A percentile compares a stretch with the other conserved stretches of the same genome.
Conservation (phyloP, 2,329 filamentous ascomycete species). For the Aspergillus sp. region DNA sequence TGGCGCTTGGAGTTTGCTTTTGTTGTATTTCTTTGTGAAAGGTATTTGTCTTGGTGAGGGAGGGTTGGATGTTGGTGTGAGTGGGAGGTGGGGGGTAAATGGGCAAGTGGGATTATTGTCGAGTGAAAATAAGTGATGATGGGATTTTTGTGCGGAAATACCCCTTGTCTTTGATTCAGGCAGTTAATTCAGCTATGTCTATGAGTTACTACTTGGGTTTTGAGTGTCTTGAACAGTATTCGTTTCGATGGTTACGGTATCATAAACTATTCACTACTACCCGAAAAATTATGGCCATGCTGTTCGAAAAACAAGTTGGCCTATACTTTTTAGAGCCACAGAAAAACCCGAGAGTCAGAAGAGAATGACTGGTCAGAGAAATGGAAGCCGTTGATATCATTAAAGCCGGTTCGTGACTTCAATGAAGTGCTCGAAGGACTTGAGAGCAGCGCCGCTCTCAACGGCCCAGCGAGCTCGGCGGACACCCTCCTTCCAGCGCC, state of each 20-base stretch:
- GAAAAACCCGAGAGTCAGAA: slow-evolving; percentile 1
- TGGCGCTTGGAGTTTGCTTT: slow-evolving; percentile 33
- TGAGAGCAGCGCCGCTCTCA: slow-evolving; percentile 81
- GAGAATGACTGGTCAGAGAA: slow-evolving; percentile 2
- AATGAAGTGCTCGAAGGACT: slow-evolving; percentile 80
- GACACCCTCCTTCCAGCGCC: slow-evolving; percentile 93
- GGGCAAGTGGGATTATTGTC: not conserved
- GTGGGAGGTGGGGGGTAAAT: not conserved
- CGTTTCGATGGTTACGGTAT: not conserved
- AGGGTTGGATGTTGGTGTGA: not conserved
- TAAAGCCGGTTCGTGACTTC: slow-evolving; percentile 68
- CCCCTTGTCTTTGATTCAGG: not conserved
- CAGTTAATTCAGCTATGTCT: not conserved
- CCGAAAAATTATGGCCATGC: not conserved
- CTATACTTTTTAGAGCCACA: not conserved
- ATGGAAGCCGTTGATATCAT: slow-evolving; percentile 8
- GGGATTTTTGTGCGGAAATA: not conserved
- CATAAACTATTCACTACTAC: slow-evolving; percentile 10
- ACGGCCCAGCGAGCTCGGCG: slow-evolving; percentile 85
- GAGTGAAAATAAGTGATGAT: not conserved
- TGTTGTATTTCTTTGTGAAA: not conserved
- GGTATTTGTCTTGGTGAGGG: not conserved
- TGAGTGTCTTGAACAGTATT: not conserved
- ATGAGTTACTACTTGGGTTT: not conserved
- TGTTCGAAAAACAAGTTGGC: not conserved